Base-by-base conservation (phyloP, 1,284 basidiomycete species). In the Puccinia coronata region DNA sequence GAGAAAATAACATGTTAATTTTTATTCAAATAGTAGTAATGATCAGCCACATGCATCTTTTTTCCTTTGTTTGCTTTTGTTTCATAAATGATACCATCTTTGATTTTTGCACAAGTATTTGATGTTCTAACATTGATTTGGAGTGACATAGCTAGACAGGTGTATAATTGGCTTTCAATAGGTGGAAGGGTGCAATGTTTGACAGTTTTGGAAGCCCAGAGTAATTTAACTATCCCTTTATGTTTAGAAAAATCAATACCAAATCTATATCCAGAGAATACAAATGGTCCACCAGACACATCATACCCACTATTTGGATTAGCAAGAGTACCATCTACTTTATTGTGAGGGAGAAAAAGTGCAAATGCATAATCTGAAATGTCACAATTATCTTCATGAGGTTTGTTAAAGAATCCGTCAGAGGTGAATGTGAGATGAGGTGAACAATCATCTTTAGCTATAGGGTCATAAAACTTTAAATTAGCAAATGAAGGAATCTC, bases 201-300 rank as follows among this genome's bases (percentile, higher is more conserved):
- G 2, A 47, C 23, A 9, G 6, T 71, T 71, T 53, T 71, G 14
- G 23, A 51, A 14, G 41, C 43, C 69, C 69, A 71, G 18, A 71
- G 28, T 34, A 71, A 53, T 36, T 71, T 71, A 31, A 71, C 69
- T 11, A 71, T n/a, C 1, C 69, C 69, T 31, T 71, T 71, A 34
- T 71, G 69, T 20, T 51, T 71, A 53, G 69, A 51, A 20, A 53
- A 71, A 53, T 71, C 18, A 28, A 71, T 71, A 8, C 69, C 69
- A 31, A 71, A 41, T 34, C 43, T 28, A 20, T 71, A 71, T 3
- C 23, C 47, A 8, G 69, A 49, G 6, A 71, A 4, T 14, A 71
- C n/a, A 71, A 71, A 71, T 0, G 25, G 49, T 1, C 69, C 69
- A 71, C 31, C 49, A 31, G 31, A 9, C 1, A 71, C 43, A 34